These are phyloP conservation scores for Mycosphaerella sp. DNA, from an alignment of 2,329 filamentous ascomycete genomes.

Conservation along the genomic window DNA sequence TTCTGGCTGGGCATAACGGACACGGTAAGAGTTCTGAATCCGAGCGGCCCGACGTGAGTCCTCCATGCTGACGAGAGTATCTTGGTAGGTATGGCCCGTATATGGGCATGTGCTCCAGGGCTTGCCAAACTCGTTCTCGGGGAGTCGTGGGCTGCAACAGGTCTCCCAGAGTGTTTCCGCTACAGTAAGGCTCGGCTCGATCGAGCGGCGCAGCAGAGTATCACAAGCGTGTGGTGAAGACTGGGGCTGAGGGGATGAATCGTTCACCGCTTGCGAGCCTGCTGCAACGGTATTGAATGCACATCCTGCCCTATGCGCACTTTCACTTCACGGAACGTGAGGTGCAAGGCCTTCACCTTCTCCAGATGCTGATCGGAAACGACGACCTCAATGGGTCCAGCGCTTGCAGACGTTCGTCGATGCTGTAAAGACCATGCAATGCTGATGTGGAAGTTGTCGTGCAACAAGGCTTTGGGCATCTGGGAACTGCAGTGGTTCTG, in stretches of 20 bases:
- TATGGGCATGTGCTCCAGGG: slow-evolving; percentile 45
- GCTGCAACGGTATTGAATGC: slow-evolving; percentile 22
- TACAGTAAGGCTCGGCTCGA: slow-evolving; percentile 18
- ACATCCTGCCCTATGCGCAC: slow-evolving; percentile 43
- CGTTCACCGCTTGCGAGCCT: slow-evolving; percentile 3
- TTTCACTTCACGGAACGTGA: slow-evolving; percentile 41
- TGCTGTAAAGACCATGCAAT: slow-evolving; percentile 71
- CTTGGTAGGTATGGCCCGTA: slow-evolving; percentile 36
- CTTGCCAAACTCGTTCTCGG: slow-evolving; percentile 40
- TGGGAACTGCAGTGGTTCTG: not conserved
- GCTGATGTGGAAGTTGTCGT: slow-evolving; percentile 67
- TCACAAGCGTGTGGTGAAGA: slow-evolving; percentile 20
- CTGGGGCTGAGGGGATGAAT: no score
- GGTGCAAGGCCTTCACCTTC: slow-evolving; percentile 13
- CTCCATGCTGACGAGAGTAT: not conserved
- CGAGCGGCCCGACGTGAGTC: not conserved
- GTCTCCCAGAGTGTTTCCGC: slow-evolving; percentile 24
- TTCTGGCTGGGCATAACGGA: slow-evolving; percentile 48
- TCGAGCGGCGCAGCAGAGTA: slow-evolving; percentile 12
- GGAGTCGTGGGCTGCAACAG: slow-evolving; percentile 20
- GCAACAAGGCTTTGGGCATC: not conserved
- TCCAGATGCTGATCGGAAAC: slow-evolving; percentile 9
- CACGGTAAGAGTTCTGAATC: slow-evolving; percentile 1
- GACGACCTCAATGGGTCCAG: not conserved
- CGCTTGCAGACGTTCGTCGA: slow-evolving; percentile 49